A percentile compares a stretch with the other conserved stretches of the same genome.
Evolutionary conservation across 345 rosid species (phyloP).

Genomic region (Clarkia xantiana): DNA sequence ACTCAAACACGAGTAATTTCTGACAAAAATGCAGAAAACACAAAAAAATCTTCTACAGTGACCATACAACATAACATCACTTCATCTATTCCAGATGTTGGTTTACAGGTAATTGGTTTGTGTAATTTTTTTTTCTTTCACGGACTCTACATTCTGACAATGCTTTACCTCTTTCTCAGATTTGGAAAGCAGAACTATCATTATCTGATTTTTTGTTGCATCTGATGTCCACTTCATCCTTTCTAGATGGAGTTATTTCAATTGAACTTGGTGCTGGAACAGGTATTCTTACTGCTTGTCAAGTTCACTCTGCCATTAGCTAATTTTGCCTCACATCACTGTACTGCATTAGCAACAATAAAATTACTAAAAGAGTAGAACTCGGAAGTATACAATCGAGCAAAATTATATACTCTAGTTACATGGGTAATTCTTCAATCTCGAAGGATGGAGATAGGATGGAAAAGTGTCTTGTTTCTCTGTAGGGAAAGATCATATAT

Average conservation of each 20-base stretch:
- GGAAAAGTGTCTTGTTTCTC: too few species aligned
- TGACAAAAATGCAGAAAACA: constrained; percentile 18
- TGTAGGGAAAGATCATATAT: too few species aligned
- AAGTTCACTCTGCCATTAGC: neutral
- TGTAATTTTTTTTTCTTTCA: constrained; percentile 2
- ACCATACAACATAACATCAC: constrained; percentile 58
- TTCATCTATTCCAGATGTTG: constrained; percentile 60
- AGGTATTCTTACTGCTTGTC: constrained; percentile 28
- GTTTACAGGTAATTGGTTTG: constrained; percentile 49
- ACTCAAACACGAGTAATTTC: neutral
- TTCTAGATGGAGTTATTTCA: constrained; percentile 32
- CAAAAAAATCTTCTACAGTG: constrained; percentile 25
- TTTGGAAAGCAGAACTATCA: constrained; percentile 76
- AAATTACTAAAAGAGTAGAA: too few species aligned
- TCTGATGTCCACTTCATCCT: constrained; percentile 47
- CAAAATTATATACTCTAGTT: too few species aligned
- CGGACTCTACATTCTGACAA: neutral
- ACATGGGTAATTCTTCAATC: too few species aligned
- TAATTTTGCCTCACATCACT: too few species aligned
- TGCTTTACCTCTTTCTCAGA: constrained; percentile 24
- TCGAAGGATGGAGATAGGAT: too few species aligned
- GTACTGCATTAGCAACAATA: too few species aligned
- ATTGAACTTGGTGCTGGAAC: constrained; percentile 91
- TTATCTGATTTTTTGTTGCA: constrained; percentile 71
- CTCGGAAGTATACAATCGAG: too few species aligned